Evolutionary conservation across 2,329 filamentous ascomycete species (phyloP).

Genomic region (Paraphaeosphaeria sporulosa): DNA sequence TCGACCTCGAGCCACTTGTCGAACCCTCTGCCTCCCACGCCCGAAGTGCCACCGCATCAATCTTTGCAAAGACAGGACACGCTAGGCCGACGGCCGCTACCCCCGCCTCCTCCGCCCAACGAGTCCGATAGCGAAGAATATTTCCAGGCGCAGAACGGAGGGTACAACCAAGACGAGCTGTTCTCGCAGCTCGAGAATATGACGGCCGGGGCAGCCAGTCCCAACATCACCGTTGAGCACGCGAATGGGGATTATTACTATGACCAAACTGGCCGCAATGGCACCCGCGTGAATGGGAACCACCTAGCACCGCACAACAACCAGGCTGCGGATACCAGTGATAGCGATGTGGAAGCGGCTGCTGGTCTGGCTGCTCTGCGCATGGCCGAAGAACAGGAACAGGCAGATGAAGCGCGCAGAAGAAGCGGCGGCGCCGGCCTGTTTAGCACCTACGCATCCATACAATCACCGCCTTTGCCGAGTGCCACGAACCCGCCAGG

Average conservation of each 20-base stretch:
- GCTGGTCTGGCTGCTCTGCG: constrained; percentile 85
- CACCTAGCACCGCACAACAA: constrained; percentile 51
- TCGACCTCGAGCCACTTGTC: constrained; percentile 41
- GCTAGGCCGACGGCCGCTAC: constrained; percentile 64
- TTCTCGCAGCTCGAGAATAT: constrained; percentile 65
- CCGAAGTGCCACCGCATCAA: constrained; percentile 58
- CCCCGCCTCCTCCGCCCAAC: constrained; percentile 66
- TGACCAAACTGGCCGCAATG: constrained; percentile 34
- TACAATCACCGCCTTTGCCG: constrained; percentile 54
- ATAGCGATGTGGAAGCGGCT: constrained; percentile 87
- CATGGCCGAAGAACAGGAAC: constrained; percentile 81
- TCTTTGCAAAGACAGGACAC: constrained; percentile 62
- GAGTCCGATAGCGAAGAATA: constrained; percentile 55
- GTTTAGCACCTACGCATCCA: constrained; percentile 57
- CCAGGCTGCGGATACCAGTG: constrained; percentile 52
- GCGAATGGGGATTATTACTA: constrained; percentile 43
- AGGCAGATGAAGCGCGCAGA: constrained; percentile 64
- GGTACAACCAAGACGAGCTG: constrained; percentile 61
- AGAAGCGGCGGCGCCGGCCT: constrained; percentile 64
- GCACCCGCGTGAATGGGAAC: constrained; percentile 56
- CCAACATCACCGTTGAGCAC: constrained; percentile 48
- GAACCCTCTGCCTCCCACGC: constrained; percentile 55
- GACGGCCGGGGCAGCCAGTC: constrained; percentile 40
- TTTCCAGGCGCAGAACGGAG: constrained; percentile 45
- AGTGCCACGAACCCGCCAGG: constrained; percentile 14